phyloP scores from a whole-genome alignment of 1,284 basidiomycete genomes.

The Microbotryum saponariae region DNA sequence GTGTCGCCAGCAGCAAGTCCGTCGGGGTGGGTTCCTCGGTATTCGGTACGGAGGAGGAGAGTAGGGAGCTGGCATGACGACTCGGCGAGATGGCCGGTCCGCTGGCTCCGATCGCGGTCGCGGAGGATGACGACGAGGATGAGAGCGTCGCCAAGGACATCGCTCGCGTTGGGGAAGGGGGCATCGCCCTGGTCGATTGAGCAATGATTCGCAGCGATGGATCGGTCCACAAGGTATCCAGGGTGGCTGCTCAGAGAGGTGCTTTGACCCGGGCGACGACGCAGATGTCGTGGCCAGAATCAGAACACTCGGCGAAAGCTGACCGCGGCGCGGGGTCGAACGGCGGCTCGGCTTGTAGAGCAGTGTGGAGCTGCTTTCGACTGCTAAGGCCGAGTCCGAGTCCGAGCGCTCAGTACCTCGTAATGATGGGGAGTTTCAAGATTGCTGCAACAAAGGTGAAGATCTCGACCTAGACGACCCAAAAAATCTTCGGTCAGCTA shows the following conservation, averaged over 20 bases:
- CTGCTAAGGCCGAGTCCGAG: too few relatives aligned
- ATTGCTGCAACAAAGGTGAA: too few relatives aligned
- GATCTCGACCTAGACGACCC: too few relatives aligned
- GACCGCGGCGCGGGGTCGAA: too few relatives aligned
- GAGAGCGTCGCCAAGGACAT: slow-evolving; percentile 1
- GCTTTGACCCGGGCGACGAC: too few relatives aligned
- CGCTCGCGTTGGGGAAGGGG: slow-evolving; percentile 2
- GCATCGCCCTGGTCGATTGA: slow-evolving; percentile 17
- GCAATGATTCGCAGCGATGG: slow-evolving; percentile 22
- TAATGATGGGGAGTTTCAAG: too few relatives aligned
- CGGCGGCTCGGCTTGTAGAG: too few relatives aligned
- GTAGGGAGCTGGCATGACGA: slow-evolving; percentile 7
- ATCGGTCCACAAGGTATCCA: slow-evolving; percentile 30
- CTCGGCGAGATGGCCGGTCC: slow-evolving; percentile 4
- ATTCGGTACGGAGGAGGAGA: slow-evolving; percentile 23
- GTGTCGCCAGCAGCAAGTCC: slow-evolving; percentile 34
- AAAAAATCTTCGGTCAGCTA: too few relatives aligned
- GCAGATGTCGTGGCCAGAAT: too few relatives aligned
- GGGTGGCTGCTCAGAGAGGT: not conserved
- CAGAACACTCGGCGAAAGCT: too few relatives aligned
- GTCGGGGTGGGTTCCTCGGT: slow-evolving; percentile 31
- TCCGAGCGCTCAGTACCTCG: too few relatives aligned
- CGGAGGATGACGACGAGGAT: not conserved
- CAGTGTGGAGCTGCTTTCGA: too few relatives aligned
- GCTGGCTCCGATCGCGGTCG: slow-evolving; percentile 2